These are phyloP conservation scores for Picea glauca DNA, from an alignment of 75 land plant genomes.

Conservation along the genomic window DNA sequence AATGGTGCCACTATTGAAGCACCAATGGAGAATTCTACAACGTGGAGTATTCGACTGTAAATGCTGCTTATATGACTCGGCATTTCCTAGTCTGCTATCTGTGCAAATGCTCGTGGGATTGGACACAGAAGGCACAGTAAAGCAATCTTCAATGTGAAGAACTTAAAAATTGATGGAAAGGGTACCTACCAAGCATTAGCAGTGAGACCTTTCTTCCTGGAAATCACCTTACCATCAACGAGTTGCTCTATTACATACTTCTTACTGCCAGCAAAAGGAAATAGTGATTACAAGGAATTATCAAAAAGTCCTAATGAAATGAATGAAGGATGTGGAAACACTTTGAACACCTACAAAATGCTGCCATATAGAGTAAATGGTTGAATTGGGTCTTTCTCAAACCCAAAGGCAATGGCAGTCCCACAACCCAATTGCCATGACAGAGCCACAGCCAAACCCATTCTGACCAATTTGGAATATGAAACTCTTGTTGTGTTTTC, in stretches of 20 bases:
- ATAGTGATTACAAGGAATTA: not conserved
- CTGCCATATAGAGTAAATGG: slow-evolving; percentile 40
- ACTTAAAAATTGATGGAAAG: not conserved
- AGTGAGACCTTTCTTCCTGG: slow-evolving; percentile 33
- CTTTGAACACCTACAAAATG: slow-evolving; percentile 29
- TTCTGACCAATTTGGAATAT: not conserved
- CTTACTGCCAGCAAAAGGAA: slow-evolving; percentile 21
- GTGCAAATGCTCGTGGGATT: not conserved
- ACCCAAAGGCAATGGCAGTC: not conserved
- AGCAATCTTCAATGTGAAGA: not conserved
- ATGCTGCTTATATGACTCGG: too few species aligned
- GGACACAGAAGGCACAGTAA: not conserved
- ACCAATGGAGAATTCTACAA: too few species aligned
- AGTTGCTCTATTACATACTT: slow-evolving; percentile 36
- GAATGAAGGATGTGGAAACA: not conserved
- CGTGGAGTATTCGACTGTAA: too few species aligned
- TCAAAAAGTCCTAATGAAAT: not conserved
- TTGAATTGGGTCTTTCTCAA: slow-evolving; percentile 34
- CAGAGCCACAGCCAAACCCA: slow-evolving; percentile 7
- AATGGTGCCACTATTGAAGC: too few species aligned
- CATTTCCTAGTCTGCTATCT: not conserved
- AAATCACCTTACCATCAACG: slow-evolving; percentile 34
- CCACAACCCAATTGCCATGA: slow-evolving; percentile 8
- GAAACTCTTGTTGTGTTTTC: not conserved
- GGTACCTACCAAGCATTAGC: slow-evolving; percentile 29